Percentiles rank a stretch among this genome's conserved stretches.
Evolutionary conservation across 495 filamentous ascomycete species (phyloP).

Genomic region (Parachaetomium inaequale): DNA sequence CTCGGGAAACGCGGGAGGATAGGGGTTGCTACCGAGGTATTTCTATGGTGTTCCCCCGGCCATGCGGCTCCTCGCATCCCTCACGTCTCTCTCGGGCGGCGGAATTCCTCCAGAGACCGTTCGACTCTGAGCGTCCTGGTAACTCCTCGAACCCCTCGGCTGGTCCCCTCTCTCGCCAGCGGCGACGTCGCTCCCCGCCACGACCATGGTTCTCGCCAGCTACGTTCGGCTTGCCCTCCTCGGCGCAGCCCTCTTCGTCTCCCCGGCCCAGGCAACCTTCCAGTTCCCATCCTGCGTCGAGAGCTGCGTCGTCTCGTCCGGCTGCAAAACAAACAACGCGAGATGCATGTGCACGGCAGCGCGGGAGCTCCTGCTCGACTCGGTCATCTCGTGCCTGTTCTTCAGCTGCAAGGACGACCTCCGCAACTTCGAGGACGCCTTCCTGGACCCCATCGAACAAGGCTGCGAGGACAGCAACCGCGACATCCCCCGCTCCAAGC

Average conservation of each 20-base stretch:
- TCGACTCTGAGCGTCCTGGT: neutral
- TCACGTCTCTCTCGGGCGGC: neutral
- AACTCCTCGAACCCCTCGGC: neutral
- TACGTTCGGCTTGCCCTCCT: conserved; percentile 16
- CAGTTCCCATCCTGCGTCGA: conserved; percentile 25
- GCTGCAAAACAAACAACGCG: conserved; percentile 20
- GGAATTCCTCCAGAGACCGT: neutral
- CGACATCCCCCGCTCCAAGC: conserved; percentile 21
- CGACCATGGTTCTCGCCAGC: conserved; percentile 16
- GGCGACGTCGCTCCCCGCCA: neutral
- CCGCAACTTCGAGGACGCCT: conserved; percentile 18
- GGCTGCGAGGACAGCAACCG: conserved; percentile 23
- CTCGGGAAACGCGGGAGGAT: neutral
- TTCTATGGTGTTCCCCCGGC: neutral
- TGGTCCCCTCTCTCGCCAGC: neutral
- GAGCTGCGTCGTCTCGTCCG: conserved; percentile 23
- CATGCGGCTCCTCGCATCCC: neutral
- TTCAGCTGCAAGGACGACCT: conserved; percentile 30
- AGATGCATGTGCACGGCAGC: conserved; percentile 31
- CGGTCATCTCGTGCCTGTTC: conserved; percentile 30
- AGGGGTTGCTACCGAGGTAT: neutral
- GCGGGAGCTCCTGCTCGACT: conserved; percentile 21
- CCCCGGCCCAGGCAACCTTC: conserved; percentile 14
- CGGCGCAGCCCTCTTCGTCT: conserved; percentile 9
- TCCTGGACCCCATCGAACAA: conserved; percentile 24